These are phyloP conservation scores for Phytophthora kernoviae DNA, from an alignment of 352 stramenopile species.

Conservation along the genomic window DNA sequence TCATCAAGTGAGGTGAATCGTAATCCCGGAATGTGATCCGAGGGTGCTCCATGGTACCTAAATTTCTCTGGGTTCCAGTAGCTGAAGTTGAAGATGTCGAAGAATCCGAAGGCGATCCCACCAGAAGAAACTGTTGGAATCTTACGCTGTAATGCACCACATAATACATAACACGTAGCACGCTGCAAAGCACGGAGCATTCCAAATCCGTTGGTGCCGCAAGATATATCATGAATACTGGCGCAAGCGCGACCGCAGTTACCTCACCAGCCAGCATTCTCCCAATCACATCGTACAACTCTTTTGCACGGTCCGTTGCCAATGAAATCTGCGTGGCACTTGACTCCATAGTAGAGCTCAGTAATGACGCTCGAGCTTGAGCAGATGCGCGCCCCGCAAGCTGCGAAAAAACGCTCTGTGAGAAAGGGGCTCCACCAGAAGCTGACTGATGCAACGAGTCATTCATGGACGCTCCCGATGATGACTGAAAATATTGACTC, in stretches of 20 bases:
- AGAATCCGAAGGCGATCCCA: slow-evolving; percentile 26
- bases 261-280: slow-evolving; percentile 55
- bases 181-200: slow-evolving; percentile 43
- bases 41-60: slow-evolving; percentile 35
- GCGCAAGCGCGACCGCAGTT: slow-evolving; percentile 43
- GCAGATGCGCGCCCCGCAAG: slow-evolving; percentile 39
- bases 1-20: slow-evolving; percentile 54
- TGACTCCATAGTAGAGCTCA: slow-evolving; percentile 37
- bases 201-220: slow-evolving; percentile 45
- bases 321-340: slow-evolving; percentile 40
- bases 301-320: slow-evolving; percentile 38
- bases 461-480: slow-evolving; percentile 25
- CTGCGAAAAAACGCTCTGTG: slow-evolving; percentile 69
- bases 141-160: slow-evolving; percentile 54
- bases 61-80: slow-evolving; percentile 6
- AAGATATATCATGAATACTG: slow-evolving; percentile 62
- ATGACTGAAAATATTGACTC: slow-evolving; percentile 25
- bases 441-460: slow-evolving; percentile 33
- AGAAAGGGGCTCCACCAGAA: slow-evolving; percentile 29
- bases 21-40: slow-evolving; percentile 46
- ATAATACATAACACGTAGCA: slow-evolving; percentile 55
- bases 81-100: slow-evolving; percentile 10
- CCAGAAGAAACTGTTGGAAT: slow-evolving; percentile 59
- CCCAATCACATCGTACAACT: slow-evolving; percentile 59
- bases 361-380: slow-evolving; percentile 44